Conservation (phyloP, 164 flowering plant genomes). For the Stephania cephalantha region DNA sequence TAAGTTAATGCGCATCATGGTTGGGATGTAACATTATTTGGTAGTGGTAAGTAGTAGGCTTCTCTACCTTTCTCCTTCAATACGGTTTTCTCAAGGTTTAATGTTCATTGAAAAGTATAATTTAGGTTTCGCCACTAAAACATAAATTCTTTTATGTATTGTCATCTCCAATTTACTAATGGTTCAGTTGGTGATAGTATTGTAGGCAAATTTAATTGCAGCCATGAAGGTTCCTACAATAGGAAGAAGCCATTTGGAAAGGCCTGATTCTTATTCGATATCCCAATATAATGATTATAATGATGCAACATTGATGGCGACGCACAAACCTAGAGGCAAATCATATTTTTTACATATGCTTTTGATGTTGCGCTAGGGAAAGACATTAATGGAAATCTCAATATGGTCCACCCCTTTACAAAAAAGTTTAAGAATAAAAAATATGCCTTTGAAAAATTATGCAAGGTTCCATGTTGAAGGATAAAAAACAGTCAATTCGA, state of each 20-base stretch:
- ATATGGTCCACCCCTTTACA: conserved; percentile 34
- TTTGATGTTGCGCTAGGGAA: conserved; percentile 24
- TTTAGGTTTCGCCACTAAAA: neutral
- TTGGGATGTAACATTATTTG: neutral
- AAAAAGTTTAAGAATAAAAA: conserved; percentile 64
- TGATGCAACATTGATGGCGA: conserved; percentile 39
- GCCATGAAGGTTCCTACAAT: conserved; percentile 51
- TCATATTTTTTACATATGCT: conserved; percentile 21
- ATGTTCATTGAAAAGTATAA: neutral
- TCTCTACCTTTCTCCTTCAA: neutral
- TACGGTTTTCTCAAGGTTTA: neutral
- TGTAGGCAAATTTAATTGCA: conserved; percentile 72
- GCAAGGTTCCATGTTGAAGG: conserved; percentile 25
- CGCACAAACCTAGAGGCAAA: conserved; percentile 48
- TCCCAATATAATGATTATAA: conserved; percentile 56
- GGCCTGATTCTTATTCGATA: conserved; percentile 36
- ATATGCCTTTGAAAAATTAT: conserved; percentile 60
- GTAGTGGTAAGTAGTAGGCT: neutral
- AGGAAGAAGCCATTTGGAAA: conserved; percentile 43
- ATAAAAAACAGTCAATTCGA: no score
- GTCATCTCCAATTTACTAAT: neutral
- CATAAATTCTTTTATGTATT: neutral
- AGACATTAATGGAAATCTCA: conserved; percentile 35
- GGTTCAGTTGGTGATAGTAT: conserved; percentile 7
- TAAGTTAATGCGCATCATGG: neutral